phyloP scores from a whole-genome alignment of 306 rosid genomes.

The Lathyrus aphaca region DNA sequence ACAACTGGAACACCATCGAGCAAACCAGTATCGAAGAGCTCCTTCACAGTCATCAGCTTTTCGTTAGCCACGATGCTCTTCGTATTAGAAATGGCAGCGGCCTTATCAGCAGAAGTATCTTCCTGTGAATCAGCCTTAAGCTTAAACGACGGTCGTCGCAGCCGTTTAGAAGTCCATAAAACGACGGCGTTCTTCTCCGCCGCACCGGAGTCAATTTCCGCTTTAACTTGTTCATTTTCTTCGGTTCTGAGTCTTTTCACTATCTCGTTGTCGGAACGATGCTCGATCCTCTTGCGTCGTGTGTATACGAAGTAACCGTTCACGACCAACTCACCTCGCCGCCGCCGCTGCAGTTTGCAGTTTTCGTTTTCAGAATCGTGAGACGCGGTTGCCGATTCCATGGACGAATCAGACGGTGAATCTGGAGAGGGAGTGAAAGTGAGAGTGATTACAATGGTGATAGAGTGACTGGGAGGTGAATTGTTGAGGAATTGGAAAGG shows the following conservation, averaged over 20 bases:
- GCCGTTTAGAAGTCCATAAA: slow-evolving; percentile 43
- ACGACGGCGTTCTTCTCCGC: slow-evolving; percentile 34
- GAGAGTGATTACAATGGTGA: background rate
- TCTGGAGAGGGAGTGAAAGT: background rate
- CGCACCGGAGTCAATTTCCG: slow-evolving; percentile 36
- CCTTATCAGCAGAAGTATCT: background rate
- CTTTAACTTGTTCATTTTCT: slow-evolving; percentile 13
- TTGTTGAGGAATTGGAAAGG: background rate
- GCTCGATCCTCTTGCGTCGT: slow-evolving; percentile 52
- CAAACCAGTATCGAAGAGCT: slow-evolving; percentile 89
- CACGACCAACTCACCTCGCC: slow-evolving; percentile 41
- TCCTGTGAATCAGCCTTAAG: slow-evolving; percentile 38
- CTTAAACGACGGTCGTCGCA: slow-evolving; percentile 51
- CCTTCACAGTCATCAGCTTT: slow-evolving; percentile 77
- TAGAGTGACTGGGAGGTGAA: background rate
- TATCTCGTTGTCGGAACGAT: slow-evolving; percentile 40
- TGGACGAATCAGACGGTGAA: background rate
- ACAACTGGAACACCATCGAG: slow-evolving; percentile 90
- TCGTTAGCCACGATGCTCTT: slow-evolving; percentile 46
- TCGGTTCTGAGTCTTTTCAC: slow-evolving; percentile 31
- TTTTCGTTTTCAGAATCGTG: slow-evolving; percentile 15
- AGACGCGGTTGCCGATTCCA: background rate
- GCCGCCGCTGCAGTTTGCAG: background rate
- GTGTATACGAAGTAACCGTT: slow-evolving; percentile 83
- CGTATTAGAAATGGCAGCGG: background rate